Evolutionary conservation across 1,139 yeast genomes (phyloP), one percentile per base, ranked within the genome.

Genomic region (Kodamaea anthophila): DNA sequence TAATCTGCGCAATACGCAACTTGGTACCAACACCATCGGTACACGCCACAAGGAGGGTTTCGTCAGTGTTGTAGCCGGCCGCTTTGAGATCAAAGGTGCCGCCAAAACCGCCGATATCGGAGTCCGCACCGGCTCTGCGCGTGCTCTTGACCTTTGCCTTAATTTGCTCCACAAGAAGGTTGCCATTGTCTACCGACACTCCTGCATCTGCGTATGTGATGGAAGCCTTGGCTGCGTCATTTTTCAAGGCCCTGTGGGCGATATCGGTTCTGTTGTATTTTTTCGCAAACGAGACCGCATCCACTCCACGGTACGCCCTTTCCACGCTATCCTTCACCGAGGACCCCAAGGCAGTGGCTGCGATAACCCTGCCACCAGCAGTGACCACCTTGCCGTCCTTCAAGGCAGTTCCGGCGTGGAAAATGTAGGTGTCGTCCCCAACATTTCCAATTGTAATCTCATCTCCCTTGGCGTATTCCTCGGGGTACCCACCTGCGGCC

Each of bases 21-120:
- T 93, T 93, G 41, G 98, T 91, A 43, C 99, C 99, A 37, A 93
- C 97, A 60, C 99, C 99, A 60, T 93, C 99, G 28, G 98, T 93
- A 34, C 98, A 97, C 38, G 94, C 96, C 29, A 93, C 97, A 37
- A 93, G 66, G 34, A 93, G 62, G 8, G 96, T 85, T 33, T 81
- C 79, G 38, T 70, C 74, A 16, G 74, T 62, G 38, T 78, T 75
- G 58, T 80, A 93, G 8, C 97, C 97, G 28, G 95, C 94, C 31
- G 79, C 77, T 47, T 79, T 75, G 47, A 93, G 70, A 55, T 93
- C 98, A 46, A 93, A 93, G 26, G 88, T 65, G 42, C 98, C 99
- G 42, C 99, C 99, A 51, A 93, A 93, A 4, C 99, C 99, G 53
- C 99, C 99, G 46, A 93, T 91, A 45, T 87, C 96, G 13, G 97